Evolutionary conservation across 2,329 filamentous ascomycete genomes (phyloP).

Genomic region (Byssochlamys sp.): DNA sequence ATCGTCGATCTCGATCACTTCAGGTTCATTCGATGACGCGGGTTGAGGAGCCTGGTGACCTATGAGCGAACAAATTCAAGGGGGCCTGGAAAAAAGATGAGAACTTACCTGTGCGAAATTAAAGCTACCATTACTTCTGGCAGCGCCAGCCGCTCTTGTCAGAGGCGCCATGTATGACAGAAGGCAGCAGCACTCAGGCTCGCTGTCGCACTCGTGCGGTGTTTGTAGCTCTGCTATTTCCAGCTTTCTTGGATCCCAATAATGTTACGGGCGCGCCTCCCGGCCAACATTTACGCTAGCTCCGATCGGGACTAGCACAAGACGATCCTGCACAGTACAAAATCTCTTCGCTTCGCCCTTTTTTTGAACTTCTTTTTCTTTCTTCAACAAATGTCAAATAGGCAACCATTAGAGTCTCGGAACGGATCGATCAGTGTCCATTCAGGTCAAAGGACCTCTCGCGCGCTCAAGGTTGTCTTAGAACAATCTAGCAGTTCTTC

Average conservation of each 20-base stretch:
- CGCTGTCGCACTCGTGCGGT: neutral
- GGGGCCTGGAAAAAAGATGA: slow-evolving; percentile 4
- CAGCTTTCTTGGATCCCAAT: slow-evolving; percentile 13
- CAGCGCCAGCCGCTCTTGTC: slow-evolving; percentile 23
- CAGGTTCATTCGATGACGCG: slow-evolving; percentile 18
- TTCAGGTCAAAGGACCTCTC: slow-evolving; percentile 77
- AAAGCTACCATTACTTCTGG: slow-evolving; percentile 13
- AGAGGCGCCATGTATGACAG: slow-evolving; percentile 29
- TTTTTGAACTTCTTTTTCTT: slow-evolving; percentile 39
- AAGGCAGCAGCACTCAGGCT: neutral
- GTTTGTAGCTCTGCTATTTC: slow-evolving; percentile 5
- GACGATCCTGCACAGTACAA: slow-evolving; percentile 13
- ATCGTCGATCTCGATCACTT: slow-evolving; percentile 33
- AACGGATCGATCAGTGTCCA: slow-evolving; percentile 81
- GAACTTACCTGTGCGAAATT: slow-evolving; percentile 18
- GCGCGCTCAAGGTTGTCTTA: slow-evolving; percentile 99
- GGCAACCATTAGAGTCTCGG: slow-evolving; percentile 99
- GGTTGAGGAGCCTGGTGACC: slow-evolving; percentile 10
- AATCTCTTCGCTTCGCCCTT: slow-evolving; percentile 19
- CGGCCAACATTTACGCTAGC: slow-evolving; percentile 16
- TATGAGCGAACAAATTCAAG: slow-evolving; percentile 7
- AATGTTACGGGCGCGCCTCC: slow-evolving; percentile 24
- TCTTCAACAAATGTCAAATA: slow-evolving; percentile 50
- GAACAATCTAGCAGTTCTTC: slow-evolving; percentile 63
- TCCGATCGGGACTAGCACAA: slow-evolving; percentile 22